Base-by-base conservation (phyloP, 176 grass and related monocot genomes). In the Thinopyrum elongatum region DNA sequence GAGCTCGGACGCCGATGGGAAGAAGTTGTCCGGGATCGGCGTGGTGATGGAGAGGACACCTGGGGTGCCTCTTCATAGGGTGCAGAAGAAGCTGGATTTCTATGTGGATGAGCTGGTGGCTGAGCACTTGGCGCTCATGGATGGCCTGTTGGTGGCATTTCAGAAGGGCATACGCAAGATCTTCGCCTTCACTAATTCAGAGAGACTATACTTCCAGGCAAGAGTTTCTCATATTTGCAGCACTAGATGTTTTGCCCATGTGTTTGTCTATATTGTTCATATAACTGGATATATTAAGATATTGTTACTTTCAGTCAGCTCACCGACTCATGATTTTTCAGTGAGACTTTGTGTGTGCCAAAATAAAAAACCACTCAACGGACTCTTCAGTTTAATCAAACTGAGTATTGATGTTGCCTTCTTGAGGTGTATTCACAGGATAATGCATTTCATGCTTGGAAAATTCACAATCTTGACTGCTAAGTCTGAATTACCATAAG, bases 61-160 rank as follows among this genome's bases (percentile, higher is more conserved):
- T 0, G 97, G 86, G 21, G 80, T 90, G 79, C 84, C 94, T 34
- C 46, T 86, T 44, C 87, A 93, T 41, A 76, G 75, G 83, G 90
- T 99, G 33, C 94, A 99, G 90, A 99, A 99, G 81, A 99, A 97
- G 89, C 87, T 99, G 35, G 94, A 99, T 83, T 99, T 99, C 76
- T 93, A 88, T 87, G 94, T 94, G 39, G 94, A 97, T 14, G 94
- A 91, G 74, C 87, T 99, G 26, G 97, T 96, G 19, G 97, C 97
- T 0, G 97, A 99, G 85, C 97, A 99, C 88, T 86, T 99, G 15
- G 97, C 97, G 2, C 90, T 99, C n/a, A 89, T 99, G 94, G 97
- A 99, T 49, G 97, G 97, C 19, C 74, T 99, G 60, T 71, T 82
- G 6, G 97, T 92, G 38, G 97, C 97, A 14, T 80, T 94, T 74